A percentile compares a stretch with the other conserved stretches of the same genome.
Conservation (phyloP, 495 filamentous ascomycete species). For the Pseudevernia furfuracea region DNA sequence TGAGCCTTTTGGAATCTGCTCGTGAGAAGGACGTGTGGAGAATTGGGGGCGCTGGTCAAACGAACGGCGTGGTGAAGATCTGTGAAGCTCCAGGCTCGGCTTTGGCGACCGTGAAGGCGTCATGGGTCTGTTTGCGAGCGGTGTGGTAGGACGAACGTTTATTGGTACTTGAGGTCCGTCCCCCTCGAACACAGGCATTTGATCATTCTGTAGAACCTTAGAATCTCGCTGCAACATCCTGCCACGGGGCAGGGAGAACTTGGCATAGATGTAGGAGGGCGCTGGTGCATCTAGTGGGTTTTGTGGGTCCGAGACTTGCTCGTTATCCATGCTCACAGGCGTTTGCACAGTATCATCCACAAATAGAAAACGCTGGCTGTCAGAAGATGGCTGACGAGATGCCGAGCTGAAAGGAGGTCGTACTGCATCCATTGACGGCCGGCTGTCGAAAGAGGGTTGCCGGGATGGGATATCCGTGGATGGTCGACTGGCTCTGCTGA, state of each 20-base stretch:
- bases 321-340: slow-evolving; percentile 56
- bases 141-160: slow-evolving; percentile 31
- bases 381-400: slow-evolving; percentile 33
- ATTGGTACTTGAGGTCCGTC: slow-evolving; percentile 48
- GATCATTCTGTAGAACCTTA: slow-evolving; percentile 52
- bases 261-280: slow-evolving; percentile 75
- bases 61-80: slow-evolving; percentile 30
- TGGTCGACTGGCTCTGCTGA: slow-evolving; percentile 69
- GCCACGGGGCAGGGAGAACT: slow-evolving; percentile 74
- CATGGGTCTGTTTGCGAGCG: slow-evolving; percentile 32
- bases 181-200: slow-evolving; percentile 54
- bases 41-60: neutral
- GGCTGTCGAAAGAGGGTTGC: slow-evolving; percentile 35
- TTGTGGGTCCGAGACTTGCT: slow-evolving; percentile 45
- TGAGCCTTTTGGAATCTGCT: slow-evolving; percentile 28
- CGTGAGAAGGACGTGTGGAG: slow-evolving; percentile 36
- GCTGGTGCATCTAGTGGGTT: slow-evolving; percentile 41
- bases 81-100: slow-evolving; percentile 34
- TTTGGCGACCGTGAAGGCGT: slow-evolving; percentile 45
- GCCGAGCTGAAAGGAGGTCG: slow-evolving; percentile 16
- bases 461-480: slow-evolving; percentile 48
- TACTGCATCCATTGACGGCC: slow-evolving; percentile 30
- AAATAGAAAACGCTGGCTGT: slow-evolving; percentile 36
- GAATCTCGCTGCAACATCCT: slow-evolving; percentile 66
- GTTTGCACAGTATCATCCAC: slow-evolving; percentile 54